These are phyloP conservation scores for Cladosporium sp. DNA, from an alignment of 2,329 filamentous ascomycete species.

Conservation along the genomic window DNA sequence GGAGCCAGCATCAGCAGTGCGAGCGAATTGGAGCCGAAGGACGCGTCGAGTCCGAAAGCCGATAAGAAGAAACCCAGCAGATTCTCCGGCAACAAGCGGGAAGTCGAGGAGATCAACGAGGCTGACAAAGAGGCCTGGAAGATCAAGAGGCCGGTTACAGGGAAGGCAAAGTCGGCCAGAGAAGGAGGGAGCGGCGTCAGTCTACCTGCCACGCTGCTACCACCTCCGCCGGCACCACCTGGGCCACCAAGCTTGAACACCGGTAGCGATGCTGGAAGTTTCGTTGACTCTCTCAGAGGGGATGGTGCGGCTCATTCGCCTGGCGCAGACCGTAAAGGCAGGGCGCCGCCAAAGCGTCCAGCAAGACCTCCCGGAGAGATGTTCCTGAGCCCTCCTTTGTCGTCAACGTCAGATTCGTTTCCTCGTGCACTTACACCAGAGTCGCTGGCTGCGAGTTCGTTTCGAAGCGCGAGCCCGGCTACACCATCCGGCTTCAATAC, in stretches of 20 bases:
- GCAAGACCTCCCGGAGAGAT: conserved; percentile 18
- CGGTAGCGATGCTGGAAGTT: conserved; percentile 8
- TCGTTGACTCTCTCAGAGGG: neutral
- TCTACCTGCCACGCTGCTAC: conserved; percentile 3
- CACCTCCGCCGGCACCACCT: conserved; percentile 5
- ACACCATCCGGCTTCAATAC: neutral
- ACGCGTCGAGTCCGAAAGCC: conserved; percentile 2
- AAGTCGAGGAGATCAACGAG: conserved; percentile 9
- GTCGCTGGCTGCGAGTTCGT: conserved; percentile 1
- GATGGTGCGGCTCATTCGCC: neutral
- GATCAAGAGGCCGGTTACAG: neutral
- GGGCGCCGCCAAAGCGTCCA: conserved; percentile 19
- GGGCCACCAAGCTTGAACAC: neutral
- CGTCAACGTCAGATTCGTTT: conserved; percentile 5
- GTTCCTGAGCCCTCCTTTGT: conserved; percentile 12
- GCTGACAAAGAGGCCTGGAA: conserved; percentile 6
- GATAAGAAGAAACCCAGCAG: conserved; percentile 5
- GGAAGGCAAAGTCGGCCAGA: neutral
- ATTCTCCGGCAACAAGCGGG: conserved; percentile 1
- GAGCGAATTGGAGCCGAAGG: neutral
- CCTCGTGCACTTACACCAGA: conserved; percentile 7
- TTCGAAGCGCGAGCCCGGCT: conserved; percentile 6
- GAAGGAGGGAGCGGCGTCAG: conserved; percentile 5
- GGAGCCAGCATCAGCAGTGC: conserved; percentile 1
- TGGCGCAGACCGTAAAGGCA: neutral